phyloP scores from a whole-genome alignment of 345 rosid species.

The Eutrema heterophyllum region DNA sequence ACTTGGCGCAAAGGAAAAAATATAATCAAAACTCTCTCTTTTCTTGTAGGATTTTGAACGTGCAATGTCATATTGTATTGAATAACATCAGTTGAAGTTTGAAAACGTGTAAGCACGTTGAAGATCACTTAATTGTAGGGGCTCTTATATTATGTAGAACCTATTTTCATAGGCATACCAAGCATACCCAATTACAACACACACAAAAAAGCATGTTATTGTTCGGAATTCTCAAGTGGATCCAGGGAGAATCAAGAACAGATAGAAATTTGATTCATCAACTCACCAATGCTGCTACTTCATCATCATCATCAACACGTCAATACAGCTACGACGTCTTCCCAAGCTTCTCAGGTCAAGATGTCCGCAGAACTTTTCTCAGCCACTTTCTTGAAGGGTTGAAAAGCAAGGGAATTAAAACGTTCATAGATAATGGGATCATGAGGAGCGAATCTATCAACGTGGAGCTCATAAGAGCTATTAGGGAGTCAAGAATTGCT shows the following conservation, averaged over 20 bases:
- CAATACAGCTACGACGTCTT: conserved; percentile 13
- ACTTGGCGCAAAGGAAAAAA: not conserved
- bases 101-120: not conserved
- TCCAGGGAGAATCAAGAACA: not conserved
- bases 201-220: not conserved
- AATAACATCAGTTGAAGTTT: not conserved
- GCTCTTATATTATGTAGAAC: not conserved
- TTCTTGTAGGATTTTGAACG: not conserved
- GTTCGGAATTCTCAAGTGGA: not conserved
- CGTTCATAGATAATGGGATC: not conserved
- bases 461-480: not conserved
- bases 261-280: not conserved
- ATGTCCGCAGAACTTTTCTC: conserved; percentile 5
- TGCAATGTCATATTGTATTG: not conserved
- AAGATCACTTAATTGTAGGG: not conserved
- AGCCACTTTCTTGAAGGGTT: conserved; percentile 1
- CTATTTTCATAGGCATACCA: not conserved
- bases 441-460: not conserved
- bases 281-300: not conserved
- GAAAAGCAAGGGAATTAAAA: not conserved
- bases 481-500: not conserved
- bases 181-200: not conserved
- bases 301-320: not conserved
- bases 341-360: conserved; percentile 12
- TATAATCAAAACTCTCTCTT: not conserved